Evolutionary conservation across 2,329 filamentous ascomycete species (phyloP), one percentile per base, ranked within the genome.

Genomic region (Arthrobotrys entomopaga): DNA sequence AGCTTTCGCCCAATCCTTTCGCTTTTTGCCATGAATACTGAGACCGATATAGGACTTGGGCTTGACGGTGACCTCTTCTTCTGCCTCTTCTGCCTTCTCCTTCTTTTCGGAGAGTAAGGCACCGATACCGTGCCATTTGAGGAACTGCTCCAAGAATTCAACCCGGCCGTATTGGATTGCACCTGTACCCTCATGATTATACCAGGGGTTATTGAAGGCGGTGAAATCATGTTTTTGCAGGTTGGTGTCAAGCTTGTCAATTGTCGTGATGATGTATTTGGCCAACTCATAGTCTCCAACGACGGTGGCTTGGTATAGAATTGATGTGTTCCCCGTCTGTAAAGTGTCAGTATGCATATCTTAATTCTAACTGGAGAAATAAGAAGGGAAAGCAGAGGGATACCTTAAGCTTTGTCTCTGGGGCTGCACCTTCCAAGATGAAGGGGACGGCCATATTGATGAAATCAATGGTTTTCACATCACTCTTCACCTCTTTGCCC

Each of bases 11-110:
- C 91, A 96, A 77, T 93, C 91, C 38, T 84, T 83, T 56, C 87
- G 84, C 81, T 93, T 93, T 80, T 87, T 88, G 1, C 91, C 91
- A 76, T 90, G 88, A 0, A 96, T 89, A 0, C 87, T 89, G 29
- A 94, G 81, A 0, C 92, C 92, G 80, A 91, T 90, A 79, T 96
- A 96, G 80, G 87, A 91, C 16, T 86, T 85, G 0, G 91, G 87
- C 80, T 89, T 91, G 76, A 87, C 83, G 61, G 87, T 84, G 56
- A 89, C 80, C 77, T 89, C 85, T 85, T 89, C 66, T 86, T 86
- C 81, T 89, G 86, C 49, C 26, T 81, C 80, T 26, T 81, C 80
- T 3, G 81, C 79, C 4, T 81, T 77, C 42, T 78, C 77, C 15
- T 50, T 77, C 78, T 75, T 75, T 43, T 75, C 64, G 22, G 20